Percentiles rank a stretch among this genome's conserved stretches.
phyloP scores from a whole-genome alignment of 305 asterid genomes.

The Fraxinus baroniana region DNA sequence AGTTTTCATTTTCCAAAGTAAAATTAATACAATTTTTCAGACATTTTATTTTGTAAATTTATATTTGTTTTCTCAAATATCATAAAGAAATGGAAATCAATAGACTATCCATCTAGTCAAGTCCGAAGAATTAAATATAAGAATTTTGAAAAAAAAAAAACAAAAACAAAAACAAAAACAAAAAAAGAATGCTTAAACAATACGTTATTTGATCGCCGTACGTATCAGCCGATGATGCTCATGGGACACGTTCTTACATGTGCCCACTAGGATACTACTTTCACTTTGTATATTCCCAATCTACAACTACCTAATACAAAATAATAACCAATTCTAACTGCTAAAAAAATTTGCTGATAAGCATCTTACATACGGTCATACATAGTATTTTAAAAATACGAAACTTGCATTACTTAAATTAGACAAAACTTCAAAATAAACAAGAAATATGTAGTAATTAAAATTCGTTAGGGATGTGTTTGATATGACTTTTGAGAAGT shows the following conservation, averaged over 20 bases:
- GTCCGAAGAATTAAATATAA: neutral
- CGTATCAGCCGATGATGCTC: neutral
- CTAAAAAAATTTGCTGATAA: neutral
- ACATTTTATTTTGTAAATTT: too few species aligned
- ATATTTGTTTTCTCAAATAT: too few species aligned
- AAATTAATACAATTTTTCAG: neutral
- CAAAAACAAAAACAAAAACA: too few species aligned
- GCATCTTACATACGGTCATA: neutral
- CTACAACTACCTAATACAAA: neutral
- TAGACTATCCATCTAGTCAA: neutral
- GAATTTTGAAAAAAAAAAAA: too few species aligned
- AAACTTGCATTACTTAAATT: too few species aligned
- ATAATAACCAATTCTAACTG: neutral
- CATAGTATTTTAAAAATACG: too few species aligned
- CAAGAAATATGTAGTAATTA: too few species aligned
- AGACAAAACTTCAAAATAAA: too few species aligned
- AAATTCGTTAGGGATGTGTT: neutral
- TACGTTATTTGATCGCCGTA: neutral
- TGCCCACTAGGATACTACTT: slow-evolving; percentile 9
- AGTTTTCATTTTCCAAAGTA: neutral
- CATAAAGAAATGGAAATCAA: neutral
- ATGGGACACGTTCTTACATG: slow-evolving; percentile 14
- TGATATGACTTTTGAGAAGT: too few species aligned
- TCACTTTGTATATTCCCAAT: neutral
- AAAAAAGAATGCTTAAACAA: neutral